Evolutionary conservation across 805 yeast species (phyloP), one percentile per base, ranked within the genome.

Genomic region (Isabelozyma pseudorhagii): DNA sequence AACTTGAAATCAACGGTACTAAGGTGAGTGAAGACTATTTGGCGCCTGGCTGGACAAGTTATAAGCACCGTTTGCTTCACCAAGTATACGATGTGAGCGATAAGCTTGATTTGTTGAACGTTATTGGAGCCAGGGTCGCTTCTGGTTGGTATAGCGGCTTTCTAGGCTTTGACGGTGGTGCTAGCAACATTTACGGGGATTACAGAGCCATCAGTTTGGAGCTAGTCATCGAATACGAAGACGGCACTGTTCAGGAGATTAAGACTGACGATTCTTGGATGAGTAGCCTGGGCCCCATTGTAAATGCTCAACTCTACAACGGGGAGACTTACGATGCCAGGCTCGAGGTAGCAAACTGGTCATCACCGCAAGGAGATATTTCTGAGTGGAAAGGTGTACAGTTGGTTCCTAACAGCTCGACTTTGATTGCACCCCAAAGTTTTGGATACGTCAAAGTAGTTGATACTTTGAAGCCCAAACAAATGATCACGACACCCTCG

Each of bases 1-100:
- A 60, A 44, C 46, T 56, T 14, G 60, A 58, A 41, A 46, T 61
- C 36, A 61, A 61, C 43, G 64, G 64, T 5, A 15, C 10, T 5
- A 45, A 40, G 36, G 53, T 61, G 31, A 56, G 61, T 8, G 46
- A 46, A 15, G 62, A 55, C 18, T 46, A 47, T 40, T 50, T 61
- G 11, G 56, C 57, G 11, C 65, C 65, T 6, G 65, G 65, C 7
- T 61, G 63, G 64, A 60, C 63, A 5, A 54, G 59, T 31, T 61
- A 60, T 46, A 46, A 54, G 10, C 53, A 57, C 45, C 45, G 65
- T 6, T 15, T 61, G 13, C 50, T 52, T 28, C 59, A 60, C 36
- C 60, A 54, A 31, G 54, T 53, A 8, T 56, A 56, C 45, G 62
- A 59, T 48, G 58, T 61, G 21, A 44, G 54, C 13, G 40, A 45